Evolutionary conservation across 768 basidiomycete species (phyloP), one percentile per base, ranked within the genome.

Genomic region (Megacollybia marginata): DNA sequence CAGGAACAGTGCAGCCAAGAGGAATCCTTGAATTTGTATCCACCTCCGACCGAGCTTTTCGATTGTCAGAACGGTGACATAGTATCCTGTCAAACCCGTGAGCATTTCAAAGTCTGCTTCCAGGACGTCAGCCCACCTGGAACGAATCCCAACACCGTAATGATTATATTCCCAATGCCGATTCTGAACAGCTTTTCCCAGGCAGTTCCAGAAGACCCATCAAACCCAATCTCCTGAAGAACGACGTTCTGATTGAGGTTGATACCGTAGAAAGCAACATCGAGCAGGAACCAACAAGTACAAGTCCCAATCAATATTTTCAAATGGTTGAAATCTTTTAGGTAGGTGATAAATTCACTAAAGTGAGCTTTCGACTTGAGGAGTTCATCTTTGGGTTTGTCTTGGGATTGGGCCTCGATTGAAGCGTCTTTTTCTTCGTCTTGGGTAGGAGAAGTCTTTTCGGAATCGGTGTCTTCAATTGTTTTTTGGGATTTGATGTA

Each of bases 251-350:
- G 84, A 69, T 88, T 88, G 19, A 76, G 55, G 52, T 75, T 75
- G 68, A 89, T 83, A 3, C 88, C 87, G 62, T 88, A 88, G 64
- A 87, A 87, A 76, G 85, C 82, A 33, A 88, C 74, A 55, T 88
- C 87, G 33, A 88, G 72, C 18, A 89, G 59, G 69, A 90, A 88
- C 88, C 88, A 90, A 54, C 78, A 83, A 40, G 62, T 31, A 49
- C 74, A 76, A 0, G 87, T 89, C 10, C 82, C 87, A 42, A 90
- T 68, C 11, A 91, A 68, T 16, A 81, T 62, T 57, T 82, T 85
- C 3, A 72, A 67, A 49, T 90, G 84, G 6, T 77, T 68, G 85
- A 84, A 88, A 59, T 88, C 76, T 5, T 77, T 78, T 60, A 89
- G 85, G 65, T 91, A 89, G 0, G 50, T 48, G 44, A 79, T 12